Conservation (phyloP, 768 basidiomycete species). For the Amanita exitialis region DNA sequence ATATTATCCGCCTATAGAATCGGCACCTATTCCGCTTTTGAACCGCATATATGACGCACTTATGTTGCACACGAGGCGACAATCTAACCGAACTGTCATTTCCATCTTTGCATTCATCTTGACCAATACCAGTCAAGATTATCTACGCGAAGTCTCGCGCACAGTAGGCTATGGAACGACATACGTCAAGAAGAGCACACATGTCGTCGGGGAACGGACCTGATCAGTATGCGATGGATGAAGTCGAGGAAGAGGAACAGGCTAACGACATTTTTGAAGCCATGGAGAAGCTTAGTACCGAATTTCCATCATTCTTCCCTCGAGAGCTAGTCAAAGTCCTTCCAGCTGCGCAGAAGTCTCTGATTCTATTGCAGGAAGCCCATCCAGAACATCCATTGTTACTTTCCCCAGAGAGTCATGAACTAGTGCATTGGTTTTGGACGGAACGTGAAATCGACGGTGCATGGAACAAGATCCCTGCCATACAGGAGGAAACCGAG, state of each 20-base stretch:
- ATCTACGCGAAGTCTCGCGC: conserved; percentile 44
- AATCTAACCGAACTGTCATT: conserved; percentile 35
- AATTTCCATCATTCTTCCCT: conserved; percentile 60
- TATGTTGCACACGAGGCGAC: conserved; percentile 39
- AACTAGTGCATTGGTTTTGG: conserved; percentile 55
- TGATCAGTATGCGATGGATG: conserved; percentile 22
- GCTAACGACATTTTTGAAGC: conserved; percentile 30
- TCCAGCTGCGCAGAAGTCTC: conserved; percentile 57
- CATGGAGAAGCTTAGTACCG: conserved; percentile 24
- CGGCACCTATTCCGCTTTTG: conserved; percentile 39
- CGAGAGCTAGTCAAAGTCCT: conserved; percentile 38
- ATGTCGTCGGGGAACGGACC: conserved; percentile 15
- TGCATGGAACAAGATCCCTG: conserved; percentile 27
- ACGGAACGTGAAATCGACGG: conserved; percentile 38
- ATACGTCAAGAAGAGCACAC: conserved; percentile 16
- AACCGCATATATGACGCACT: conserved; percentile 53
- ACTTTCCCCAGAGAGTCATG: conserved; percentile 14
- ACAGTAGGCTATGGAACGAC: conserved; percentile 46
- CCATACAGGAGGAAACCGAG: background rate
- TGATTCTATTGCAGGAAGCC: conserved; percentile 54
- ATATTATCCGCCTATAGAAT: conserved; percentile 33
- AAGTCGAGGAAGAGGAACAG: conserved; percentile 28
- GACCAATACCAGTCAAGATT: conserved; percentile 50
- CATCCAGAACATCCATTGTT: conserved; percentile 55
- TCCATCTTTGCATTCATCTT: conserved; percentile 63